phyloP scores from a whole-genome alignment of 306 rosid species.

The Coriaria nepalensis region DNA sequence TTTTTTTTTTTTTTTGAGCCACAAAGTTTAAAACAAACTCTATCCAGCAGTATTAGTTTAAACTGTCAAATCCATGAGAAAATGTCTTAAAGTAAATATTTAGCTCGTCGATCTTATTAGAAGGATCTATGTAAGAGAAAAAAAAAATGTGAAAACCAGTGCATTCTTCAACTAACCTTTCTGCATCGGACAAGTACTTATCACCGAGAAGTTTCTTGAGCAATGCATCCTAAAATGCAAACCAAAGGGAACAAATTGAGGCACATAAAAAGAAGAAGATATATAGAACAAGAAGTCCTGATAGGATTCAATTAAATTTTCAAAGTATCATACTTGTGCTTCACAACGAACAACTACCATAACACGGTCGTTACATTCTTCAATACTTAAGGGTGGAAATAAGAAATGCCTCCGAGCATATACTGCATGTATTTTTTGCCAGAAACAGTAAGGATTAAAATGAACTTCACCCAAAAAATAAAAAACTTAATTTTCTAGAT shows the following conservation, averaged over 20 bases:
- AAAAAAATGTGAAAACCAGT: constrained; percentile 1
- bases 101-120: too few relatives aligned
- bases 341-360: constrained; percentile 90
- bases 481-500: too few relatives aligned
- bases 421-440: constrained; percentile 43
- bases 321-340: constrained; percentile 52
- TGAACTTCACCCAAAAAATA: not conserved
- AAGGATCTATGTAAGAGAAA: not conserved
- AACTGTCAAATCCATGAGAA: too few relatives aligned
- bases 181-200: constrained; percentile 54
- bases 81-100: too few relatives aligned
- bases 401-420: constrained; percentile 94
- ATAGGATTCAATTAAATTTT: constrained; percentile 12
- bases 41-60: too few relatives aligned
- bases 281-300: not conserved
- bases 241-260: constrained; percentile 1
- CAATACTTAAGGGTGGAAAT: constrained; percentile 72
- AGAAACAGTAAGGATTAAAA: constrained; percentile 6
- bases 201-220: constrained; percentile 65
- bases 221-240: constrained; percentile 59
- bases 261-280: not conserved
- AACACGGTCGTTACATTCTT: constrained; percentile 74
- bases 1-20: too few relatives aligned
- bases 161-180: constrained; percentile 42
- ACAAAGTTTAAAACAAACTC: too few relatives aligned